Base-by-base conservation (phyloP, 306 rosid genomes). In the Cicer cuneatum region DNA sequence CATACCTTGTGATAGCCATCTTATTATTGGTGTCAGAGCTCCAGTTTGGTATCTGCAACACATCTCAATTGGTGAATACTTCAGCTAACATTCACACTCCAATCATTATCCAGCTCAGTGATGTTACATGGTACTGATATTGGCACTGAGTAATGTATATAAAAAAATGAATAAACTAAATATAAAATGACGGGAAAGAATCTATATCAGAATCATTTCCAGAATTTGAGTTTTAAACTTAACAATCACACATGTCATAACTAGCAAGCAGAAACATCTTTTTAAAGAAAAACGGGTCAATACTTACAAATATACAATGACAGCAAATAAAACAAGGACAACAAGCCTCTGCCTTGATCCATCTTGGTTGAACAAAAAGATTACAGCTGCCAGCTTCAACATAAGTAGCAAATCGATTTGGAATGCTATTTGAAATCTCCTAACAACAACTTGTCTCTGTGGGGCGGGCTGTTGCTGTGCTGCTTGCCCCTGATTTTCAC, bases 1-100 rank as follows among this genome's bases (percentile, higher is more conserved):
- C 99, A 92, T 95, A 62, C 93, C 91, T 78, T 87, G 99, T 24
- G 98, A 89, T 78, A 92, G 96, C 98, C 99, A 92, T 71, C 89
- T 83, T 78, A 95, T 47, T 45, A 95, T 14, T 11, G 99, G 99
- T 38, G 98, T 85, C 75, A 95, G 86, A 7, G 98, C 91, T 83
- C 98, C 98, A 74, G 98, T 95, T 86, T 92, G 96, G 83, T 90
- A 92, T 40, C 99, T 95, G 83, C 69, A 83, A 72, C 71, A 81
- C 61, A 83, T 78, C 54, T 43, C 60, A 76, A 29, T 66, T 49
- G 69, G 54, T 72, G 66, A 70, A 76, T 59, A 71, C 42, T 43
- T 66, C 52, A 82, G 72, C 69, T 80, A 66, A 74, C 67, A 51
- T 69, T 49, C 66, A 69, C 38, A 71, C 33, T 38, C 41, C 19